Base-by-base conservation (phyloP, 139 green algal genomes). In the Pleodorina starrii region DNA sequence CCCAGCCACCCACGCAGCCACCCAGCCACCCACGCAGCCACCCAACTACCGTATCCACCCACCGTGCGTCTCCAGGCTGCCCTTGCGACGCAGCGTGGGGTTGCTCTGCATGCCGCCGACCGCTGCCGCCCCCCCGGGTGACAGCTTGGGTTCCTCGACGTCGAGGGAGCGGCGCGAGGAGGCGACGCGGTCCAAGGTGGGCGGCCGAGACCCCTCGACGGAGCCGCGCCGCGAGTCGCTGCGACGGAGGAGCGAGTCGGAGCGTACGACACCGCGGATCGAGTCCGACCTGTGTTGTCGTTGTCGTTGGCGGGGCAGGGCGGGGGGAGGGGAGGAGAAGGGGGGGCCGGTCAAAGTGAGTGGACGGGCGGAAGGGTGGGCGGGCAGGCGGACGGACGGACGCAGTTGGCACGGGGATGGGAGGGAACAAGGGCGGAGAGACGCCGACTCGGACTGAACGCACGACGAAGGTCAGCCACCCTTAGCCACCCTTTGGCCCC, bases 11-110 rank as follows among this genome's bases (percentile, higher is more conserved):
- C n/a, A n/a, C n/a, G n/a, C n/a, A n/a, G n/a, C n/a, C n/a, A n/a
- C n/a, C n/a, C n/a, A n/a, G n/a, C n/a, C n/a, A n/a, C n/a, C n/a
- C n/a, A n/a, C n/a, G n/a, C n/a, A n/a, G n/a, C n/a, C n/a, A n/a
- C n/a, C n/a, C n/a, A n/a, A n/a, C n/a, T n/a, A n/a, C 50, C 54
- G 3, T 2, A 66, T 25, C 54, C 54, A 80, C 75, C 17, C 48
- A 68, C 75, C 46, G 35, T 68, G 44, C 25, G 12, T 46, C 32
- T 68, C 75, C 25, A 80, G 40, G 23, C 50, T 72, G 77, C 43
- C 57, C 59, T 87, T 77, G 43, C 80, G 78, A 35, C 78, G 51
- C 50, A 85, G 35, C 19, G 54, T 85, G 78, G 79, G 57, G 16
- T 57, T 51, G 79, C 36, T 86, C 57, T 27, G 38, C 57, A 86